Evolutionary conservation across 2,329 filamentous ascomycete species (phyloP).

Genomic region (Blastomyces parvus): DNA sequence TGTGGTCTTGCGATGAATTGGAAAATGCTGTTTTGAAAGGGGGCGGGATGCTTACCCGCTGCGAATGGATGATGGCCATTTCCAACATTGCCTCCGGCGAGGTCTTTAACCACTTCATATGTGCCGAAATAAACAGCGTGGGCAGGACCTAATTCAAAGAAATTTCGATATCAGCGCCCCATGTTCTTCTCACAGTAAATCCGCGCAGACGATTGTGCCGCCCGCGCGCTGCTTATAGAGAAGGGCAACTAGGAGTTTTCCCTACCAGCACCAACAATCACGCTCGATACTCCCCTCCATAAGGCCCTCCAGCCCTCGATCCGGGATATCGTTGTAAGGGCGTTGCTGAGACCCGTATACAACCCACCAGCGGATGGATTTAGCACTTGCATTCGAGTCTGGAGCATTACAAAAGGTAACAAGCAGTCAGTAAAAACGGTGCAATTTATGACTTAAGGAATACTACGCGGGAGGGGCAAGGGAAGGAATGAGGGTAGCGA

Average conservation of each 20-base stretch:
- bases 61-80: constrained; percentile 83
- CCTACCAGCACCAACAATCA: constrained; percentile 86
- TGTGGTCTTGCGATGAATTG: neutral
- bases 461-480: neutral
- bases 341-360: constrained; percentile 84
- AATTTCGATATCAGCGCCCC: constrained; percentile 18
- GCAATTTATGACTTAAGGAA: neutral
- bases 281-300: constrained; percentile 94
- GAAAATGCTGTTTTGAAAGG: too few species aligned
- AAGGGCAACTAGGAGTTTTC: constrained; percentile 8
- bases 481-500: neutral
- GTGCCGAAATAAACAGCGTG: constrained; percentile 98
- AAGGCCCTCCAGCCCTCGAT: constrained; percentile 83
- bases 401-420: neutral
- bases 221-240: neutral
- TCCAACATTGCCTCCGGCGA: constrained; percentile 82
- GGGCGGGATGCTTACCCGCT: constrained; percentile 55
- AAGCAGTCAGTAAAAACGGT: neutral
- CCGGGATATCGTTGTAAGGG: constrained; percentile 82
- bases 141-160: constrained; percentile 60
- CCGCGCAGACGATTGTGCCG: neutral
- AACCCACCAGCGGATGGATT: constrained; percentile 71
- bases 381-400: constrained; percentile 98
- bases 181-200: neutral
- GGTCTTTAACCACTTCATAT: constrained; percentile 93